phyloP scores from a whole-genome alignment of 2,329 filamentous ascomycete species.

The Ceratocystis papillata region DNA sequence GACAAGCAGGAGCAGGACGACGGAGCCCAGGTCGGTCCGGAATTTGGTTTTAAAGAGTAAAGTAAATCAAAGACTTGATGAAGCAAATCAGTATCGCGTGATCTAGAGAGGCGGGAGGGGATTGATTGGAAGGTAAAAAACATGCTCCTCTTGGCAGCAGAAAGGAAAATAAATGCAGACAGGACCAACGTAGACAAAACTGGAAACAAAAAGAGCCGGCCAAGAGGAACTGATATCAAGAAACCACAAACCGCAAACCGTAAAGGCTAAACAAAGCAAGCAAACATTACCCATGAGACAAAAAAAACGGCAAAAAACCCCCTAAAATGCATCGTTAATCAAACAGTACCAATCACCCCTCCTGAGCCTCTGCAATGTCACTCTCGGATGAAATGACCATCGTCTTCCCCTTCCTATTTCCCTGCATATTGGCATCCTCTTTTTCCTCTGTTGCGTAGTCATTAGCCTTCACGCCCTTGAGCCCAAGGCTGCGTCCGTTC shows the following conservation, averaged over 20 bases:
- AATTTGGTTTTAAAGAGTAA: no score
- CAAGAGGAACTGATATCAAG: slow-evolving; percentile 21
- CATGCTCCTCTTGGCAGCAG: slow-evolving; percentile 14
- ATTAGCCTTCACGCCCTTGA: neutral
- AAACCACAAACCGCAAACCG: slow-evolving; percentile 10
- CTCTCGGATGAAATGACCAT: neutral
- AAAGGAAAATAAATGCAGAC: neutral
- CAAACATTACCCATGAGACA: neutral
- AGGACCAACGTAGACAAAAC: neutral
- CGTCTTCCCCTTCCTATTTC: neutral
- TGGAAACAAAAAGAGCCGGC: neutral
- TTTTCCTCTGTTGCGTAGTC: neutral
- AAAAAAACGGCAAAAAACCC: slow-evolving; percentile 14
- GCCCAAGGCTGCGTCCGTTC: slow-evolving; percentile 11
- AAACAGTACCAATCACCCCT: slow-evolving; percentile 1
- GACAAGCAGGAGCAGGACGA: neutral
- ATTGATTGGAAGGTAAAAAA: slow-evolving; percentile 12
- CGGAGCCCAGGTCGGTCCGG: no score
- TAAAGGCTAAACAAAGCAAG: slow-evolving; percentile 8
- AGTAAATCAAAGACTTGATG: no score
- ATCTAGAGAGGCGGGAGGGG: neutral
- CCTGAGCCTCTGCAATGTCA: slow-evolving; percentile 8
- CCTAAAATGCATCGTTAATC: neutral
- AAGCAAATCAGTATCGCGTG: no score
- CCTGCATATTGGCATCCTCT: no score